phyloP scores from a whole-genome alignment of 2,329 filamentous ascomycete species.

The Biscogniauxia mediterranea region DNA sequence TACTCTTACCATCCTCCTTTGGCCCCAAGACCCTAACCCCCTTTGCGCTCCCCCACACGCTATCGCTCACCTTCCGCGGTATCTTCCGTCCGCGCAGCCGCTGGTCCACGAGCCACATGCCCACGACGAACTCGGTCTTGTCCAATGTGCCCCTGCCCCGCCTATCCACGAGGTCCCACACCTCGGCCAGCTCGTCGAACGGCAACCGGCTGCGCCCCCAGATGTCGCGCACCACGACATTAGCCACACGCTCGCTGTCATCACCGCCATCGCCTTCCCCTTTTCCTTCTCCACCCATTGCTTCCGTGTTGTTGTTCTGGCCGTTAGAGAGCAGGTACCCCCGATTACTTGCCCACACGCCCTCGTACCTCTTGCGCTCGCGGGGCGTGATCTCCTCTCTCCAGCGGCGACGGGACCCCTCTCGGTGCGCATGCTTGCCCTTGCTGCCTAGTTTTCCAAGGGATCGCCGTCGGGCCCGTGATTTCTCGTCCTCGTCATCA shows the following conservation, averaged over 20 bases:
- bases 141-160: conserved; percentile 53
- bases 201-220: conserved; percentile 71
- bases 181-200: conserved; percentile 65
- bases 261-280: conserved; percentile 32
- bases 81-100: conserved; percentile 76
- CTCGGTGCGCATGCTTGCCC: conserved; percentile 71
- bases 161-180: conserved; percentile 73
- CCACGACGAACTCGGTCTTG: conserved; percentile 76
- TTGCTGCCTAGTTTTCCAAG: conserved; percentile 45
- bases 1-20: conserved; percentile 7
- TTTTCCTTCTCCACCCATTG: conserved; percentile 12
- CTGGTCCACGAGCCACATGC: conserved; percentile 81
- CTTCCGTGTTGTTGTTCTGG: too few relatives aligned
- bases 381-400: conserved; percentile 69
- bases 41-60: conserved; percentile 71
- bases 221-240: conserved; percentile 71
- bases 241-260: conserved; percentile 52
- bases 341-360: conserved; percentile 79
- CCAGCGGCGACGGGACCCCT: conserved; percentile 74
- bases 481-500: conserved; percentile 52
- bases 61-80: conserved; percentile 66
- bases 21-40: conserved; percentile 40
- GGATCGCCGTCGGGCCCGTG: conserved; percentile 39
- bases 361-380: conserved; percentile 79
- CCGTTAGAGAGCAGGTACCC: conserved; percentile 47